Evolutionary conservation across 805 yeast species (phyloP), one percentile per base, ranked within the genome.

Genomic region (Yarrowia sp.): DNA sequence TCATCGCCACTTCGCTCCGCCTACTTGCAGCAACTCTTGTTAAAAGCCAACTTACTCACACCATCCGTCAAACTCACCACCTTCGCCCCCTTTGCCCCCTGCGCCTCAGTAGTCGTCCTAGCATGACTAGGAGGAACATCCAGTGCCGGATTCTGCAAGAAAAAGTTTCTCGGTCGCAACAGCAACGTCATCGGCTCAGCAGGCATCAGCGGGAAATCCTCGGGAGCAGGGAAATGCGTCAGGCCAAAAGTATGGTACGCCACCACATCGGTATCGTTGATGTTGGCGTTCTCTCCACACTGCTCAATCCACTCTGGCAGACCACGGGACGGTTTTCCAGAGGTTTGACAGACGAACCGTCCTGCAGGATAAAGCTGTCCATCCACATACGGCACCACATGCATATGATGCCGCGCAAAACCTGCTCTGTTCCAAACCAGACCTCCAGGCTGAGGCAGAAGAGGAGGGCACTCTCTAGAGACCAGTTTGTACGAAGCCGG

Each of bases 161-260:
- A 89, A 79, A 89, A 86, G 77, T 89, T 85, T 74, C 93, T 82
- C 70, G 95, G 95, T 76, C 92, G 84, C 74, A 89, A 79, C 78
- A 86, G 79, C 70, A 89, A 79, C 66, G 87, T 84, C 71, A 89
- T 86, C 72, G 90, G 88, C 78, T 89, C 96, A 58, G 91, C 88
- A 55, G 95, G 95, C 95, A 89, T 89, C 68, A 89, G 83, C 65
- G 95, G 95, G 87, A 88, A 89, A 76, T 89, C 96, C 79, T 89
- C 95, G 66, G 95, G 93, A 13, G 92, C 87, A 66, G 96, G 96
- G 84, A 88, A 86, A 75, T 89, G 96, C 38, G 93, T 86, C 69
- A 89, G 84, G 72, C 95, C 95, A 72, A 89, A 89, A 33, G 93
- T 89, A 76, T 89, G 92, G 86, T 85, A 89, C 71, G 86, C 78